Evolutionary conservation across 805 yeast genomes (phyloP).

Genomic region (Candida ficus): DNA sequence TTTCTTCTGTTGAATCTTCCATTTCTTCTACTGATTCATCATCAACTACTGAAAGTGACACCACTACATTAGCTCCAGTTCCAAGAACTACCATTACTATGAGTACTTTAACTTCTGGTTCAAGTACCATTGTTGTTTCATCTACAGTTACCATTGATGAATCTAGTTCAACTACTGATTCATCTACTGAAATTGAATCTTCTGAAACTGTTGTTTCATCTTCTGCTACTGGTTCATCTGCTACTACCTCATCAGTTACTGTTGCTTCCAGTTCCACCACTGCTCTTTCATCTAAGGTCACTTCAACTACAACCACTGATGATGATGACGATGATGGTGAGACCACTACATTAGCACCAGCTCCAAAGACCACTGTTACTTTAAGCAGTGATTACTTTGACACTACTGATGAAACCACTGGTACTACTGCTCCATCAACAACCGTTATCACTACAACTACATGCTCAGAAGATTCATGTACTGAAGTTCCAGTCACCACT

Average conservation of each 20-base stretch:
- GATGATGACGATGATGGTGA: conserved; percentile 1
- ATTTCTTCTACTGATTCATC: background rate
- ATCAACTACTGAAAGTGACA: background rate
- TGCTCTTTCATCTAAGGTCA: conserved; percentile 3
- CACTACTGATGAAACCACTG: conserved; percentile 1
- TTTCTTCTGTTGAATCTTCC: background rate
- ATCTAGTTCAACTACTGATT: background rate
- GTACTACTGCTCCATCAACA: conserved; percentile 3
- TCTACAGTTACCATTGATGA: too few relatives aligned
- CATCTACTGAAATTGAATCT: background rate
- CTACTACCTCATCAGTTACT: background rate
- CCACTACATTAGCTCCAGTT: background rate
- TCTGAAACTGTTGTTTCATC: background rate
- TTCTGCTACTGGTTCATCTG: background rate
- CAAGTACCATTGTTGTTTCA: too few relatives aligned
- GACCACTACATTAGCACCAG: conserved; percentile 8
- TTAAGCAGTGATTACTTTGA: too few relatives aligned
- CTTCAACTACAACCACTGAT: conserved; percentile 13
- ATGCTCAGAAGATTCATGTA: conserved; percentile 1
- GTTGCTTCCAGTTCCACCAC: conserved; percentile 1
- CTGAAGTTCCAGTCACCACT: conserved; percentile 5
- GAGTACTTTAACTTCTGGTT: too few relatives aligned
- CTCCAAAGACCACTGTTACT: conserved; percentile 3
- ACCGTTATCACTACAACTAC: conserved; percentile 8
- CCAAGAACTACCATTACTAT: too few relatives aligned